Evolutionary conservation across 495 filamentous ascomycete genomes (phyloP).

Genomic region (Thozetella sp.): DNA sequence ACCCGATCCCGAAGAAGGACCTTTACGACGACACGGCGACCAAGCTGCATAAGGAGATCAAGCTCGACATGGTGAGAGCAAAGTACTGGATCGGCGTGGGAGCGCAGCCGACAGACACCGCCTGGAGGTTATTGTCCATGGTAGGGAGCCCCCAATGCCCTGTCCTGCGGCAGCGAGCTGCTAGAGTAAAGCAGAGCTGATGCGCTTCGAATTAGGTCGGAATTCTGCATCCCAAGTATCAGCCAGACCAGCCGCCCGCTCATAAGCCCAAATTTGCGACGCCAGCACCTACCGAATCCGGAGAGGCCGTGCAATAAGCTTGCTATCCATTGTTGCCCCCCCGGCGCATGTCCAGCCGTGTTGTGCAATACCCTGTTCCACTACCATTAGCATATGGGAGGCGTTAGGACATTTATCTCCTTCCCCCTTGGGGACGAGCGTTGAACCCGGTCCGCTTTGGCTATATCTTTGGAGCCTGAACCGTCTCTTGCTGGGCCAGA

Average conservation of each 20-base stretch:
- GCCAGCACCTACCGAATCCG: background rate
- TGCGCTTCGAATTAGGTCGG: slow-evolving; percentile 35
- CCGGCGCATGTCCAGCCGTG: too few relatives aligned
- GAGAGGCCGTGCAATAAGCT: background rate
- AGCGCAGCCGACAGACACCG: slow-evolving; percentile 87
- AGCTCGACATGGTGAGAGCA: slow-evolving; percentile 77
- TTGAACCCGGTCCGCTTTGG: too few relatives aligned
- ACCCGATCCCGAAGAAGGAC: slow-evolving; percentile 79
- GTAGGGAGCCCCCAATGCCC: slow-evolving; percentile 51
- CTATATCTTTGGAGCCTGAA: too few relatives aligned
- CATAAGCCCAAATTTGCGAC: background rate
- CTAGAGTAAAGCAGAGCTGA: background rate
- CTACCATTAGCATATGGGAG: background rate
- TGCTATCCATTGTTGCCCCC: too few relatives aligned
- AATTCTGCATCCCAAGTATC: slow-evolving; percentile 48
- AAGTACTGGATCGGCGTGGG: slow-evolving; percentile 98
- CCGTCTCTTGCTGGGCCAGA: too few relatives aligned
- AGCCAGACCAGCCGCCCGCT: background rate
- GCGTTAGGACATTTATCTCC: too few relatives aligned
- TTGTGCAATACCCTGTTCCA: background rate
- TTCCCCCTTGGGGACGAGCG: too few relatives aligned
- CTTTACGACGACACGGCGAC: slow-evolving; percentile 66
- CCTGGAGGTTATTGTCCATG: slow-evolving; percentile 84
- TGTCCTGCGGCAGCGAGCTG: background rate
- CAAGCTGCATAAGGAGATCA: slow-evolving; percentile 85